Base-by-base conservation (phyloP, 352 stramenopile genomes). In the Bremia lactucae region DNA sequence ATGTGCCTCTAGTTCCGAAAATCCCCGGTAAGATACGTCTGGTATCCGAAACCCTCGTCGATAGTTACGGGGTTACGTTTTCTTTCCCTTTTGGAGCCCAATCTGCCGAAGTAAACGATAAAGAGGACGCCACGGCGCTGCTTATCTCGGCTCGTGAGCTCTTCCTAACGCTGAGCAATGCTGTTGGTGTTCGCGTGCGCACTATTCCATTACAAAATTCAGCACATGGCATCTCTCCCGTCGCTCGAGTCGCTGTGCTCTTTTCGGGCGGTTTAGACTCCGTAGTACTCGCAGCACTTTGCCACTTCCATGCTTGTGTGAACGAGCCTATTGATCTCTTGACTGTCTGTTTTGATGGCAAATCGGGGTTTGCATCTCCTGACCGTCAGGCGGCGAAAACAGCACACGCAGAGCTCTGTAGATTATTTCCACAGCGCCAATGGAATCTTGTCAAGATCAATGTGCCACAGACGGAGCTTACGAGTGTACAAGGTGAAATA, bases 201-300 rank as follows among this genome's bases (percentile, higher is more conserved):
- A 78, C 79, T 8, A 72, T 86, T 44, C 75, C 43, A 8, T 19
- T 11, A 4, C 6, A 1, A 9, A 13, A 23, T 37, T 33, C 16
- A 6, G 21, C 23, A n/a, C 8, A 49, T 15, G 14, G 6, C 2
- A 1, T 15, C 7, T 16, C 19, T 28, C 0, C 21, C 25, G 7
- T 10, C 31, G 52, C 49, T 31, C 51, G 61, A 9, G 74, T 98
- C 2, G 93, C 64, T 9, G 77, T 98, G 7, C 59, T 98, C 6
- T 98, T 98, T 69, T 98, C 91, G 3, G 95, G 95, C 20, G 95
- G 95, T 2, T 65, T 98, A 16, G 95, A 98, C 63, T 98, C 90
- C 4, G 83, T 96, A 4, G 78, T 98, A 20, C 55, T 98, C 15
- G 94, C 94, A 21, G 87, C 85, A 5, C 68, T 98, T 18, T 65